A percentile compares a stretch with the other conserved stretches of the same genome.
phyloP scores from a whole-genome alignment of 768 basidiomycete species.

The Erythrobasidium yunnanense region DNA sequence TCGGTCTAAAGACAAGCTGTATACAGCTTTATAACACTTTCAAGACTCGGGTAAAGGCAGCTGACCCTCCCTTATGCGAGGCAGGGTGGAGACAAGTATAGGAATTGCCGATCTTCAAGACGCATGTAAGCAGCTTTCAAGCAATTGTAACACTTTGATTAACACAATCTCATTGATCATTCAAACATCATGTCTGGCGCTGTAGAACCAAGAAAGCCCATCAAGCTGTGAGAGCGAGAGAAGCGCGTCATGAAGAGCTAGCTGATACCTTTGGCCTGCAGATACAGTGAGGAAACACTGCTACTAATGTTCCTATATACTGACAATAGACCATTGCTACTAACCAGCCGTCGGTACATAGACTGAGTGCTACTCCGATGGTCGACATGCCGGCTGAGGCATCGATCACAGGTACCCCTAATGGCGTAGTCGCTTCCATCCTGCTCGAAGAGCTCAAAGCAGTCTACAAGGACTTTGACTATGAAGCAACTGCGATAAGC shows the following conservation, averaged over 20 bases:
- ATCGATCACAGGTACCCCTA: background rate
- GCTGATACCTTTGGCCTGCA: no score
- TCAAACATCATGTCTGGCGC: slow-evolving; percentile 6
- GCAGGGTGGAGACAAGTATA: no score
- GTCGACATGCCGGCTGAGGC: background rate
- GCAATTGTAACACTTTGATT: no score
- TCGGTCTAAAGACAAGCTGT: no score
- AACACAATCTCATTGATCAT: background rate
- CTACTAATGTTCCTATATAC: background rate
- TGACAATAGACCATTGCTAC: no score
- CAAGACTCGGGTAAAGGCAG: no score
- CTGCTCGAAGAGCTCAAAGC: slow-evolving; percentile 35
- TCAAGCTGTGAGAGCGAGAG: slow-evolving; percentile 13
- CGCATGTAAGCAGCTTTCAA: no score
- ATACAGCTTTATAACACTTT: no score
- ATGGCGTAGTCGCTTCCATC: background rate
- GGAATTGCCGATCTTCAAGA: no score
- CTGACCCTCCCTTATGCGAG: no score
- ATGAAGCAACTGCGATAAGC: slow-evolving; percentile 26
- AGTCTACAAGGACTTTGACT: slow-evolving; percentile 13
- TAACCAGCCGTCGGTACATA: no score
- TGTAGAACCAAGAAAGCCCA: slow-evolving; percentile 10
- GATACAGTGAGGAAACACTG: background rate
- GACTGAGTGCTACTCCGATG: background rate
- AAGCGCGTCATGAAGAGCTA: no score